phyloP scores from a whole-genome alignment of 495 filamentous ascomycete genomes.

The Podospora pseudocomata region DNA sequence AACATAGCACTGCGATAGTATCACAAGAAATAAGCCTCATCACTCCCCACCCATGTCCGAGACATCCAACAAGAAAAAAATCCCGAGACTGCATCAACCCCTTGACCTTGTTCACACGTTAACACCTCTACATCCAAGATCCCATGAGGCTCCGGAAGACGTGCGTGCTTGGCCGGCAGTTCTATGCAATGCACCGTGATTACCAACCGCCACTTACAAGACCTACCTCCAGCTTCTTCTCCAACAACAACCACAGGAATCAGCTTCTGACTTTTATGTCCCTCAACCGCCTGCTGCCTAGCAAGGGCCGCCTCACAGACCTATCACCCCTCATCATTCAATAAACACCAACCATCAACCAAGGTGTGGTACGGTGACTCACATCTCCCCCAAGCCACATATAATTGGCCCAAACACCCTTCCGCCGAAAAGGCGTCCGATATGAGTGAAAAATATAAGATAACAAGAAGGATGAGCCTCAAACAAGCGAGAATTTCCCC shows the following conservation, averaged over 20 bases:
- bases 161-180: neutral
- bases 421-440: neutral
- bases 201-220: neutral
- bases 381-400: neutral
- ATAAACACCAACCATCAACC: neutral
- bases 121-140: neutral
- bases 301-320: neutral
- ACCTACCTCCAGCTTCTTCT: neutral
- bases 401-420: neutral
- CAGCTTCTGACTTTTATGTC: no score
- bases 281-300: neutral
- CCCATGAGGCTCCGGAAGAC: neutral
- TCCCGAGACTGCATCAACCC: neutral
- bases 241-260: neutral
- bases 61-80: neutral
- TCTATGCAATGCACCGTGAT: neutral
- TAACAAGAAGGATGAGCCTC: neutral
- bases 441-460: neutral
- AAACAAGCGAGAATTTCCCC: slow-evolving; percentile 1
- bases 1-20: no score
- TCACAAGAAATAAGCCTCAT: no score
- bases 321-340: neutral
- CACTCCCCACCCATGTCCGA: neutral
- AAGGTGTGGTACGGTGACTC: neutral
- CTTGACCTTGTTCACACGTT: no score